Evolutionary conservation across 805 yeast species (phyloP).

Genomic region (Starmerella bombi): DNA sequence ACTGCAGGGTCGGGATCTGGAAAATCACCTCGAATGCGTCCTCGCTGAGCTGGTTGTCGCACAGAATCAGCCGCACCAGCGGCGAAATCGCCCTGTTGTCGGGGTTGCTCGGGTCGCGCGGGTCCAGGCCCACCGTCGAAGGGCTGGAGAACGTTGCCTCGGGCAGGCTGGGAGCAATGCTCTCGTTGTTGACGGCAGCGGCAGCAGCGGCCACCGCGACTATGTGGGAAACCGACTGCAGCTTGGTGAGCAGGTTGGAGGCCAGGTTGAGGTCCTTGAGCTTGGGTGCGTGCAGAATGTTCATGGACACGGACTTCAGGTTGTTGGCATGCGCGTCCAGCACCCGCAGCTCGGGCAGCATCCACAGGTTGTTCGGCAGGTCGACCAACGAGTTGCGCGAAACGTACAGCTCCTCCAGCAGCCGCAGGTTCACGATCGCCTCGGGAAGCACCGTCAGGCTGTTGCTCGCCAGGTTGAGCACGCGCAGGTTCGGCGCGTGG

Average conservation of each 20-base stretch:
- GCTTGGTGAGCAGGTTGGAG: slow-evolving; percentile 18
- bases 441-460: slow-evolving; percentile 66
- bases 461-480: slow-evolving; percentile 64
- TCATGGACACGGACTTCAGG: slow-evolving; percentile 52
- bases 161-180: not conserved
- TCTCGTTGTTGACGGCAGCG: not conserved
- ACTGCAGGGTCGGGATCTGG: slow-evolving; percentile 41
- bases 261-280: slow-evolving; percentile 23
- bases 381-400: slow-evolving; percentile 61
- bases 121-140: not conserved
- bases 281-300: slow-evolving; percentile 46
- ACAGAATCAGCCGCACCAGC: slow-evolving; percentile 37
- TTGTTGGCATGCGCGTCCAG: slow-evolving; percentile 80
- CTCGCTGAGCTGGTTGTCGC: slow-evolving; percentile 76
- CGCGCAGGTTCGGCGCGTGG: slow-evolving; percentile 53
- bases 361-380: slow-evolving; percentile 54
- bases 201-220: too few relatives aligned
- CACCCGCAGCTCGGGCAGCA: slow-evolving; percentile 43
- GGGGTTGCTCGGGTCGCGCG: not conserved
- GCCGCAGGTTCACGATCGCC: slow-evolving; percentile 45
- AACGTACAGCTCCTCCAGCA: slow-evolving; percentile 52
- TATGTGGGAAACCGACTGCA: slow-evolving; percentile 12
- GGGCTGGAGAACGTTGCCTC: not conserved
- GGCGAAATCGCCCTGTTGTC: not conserved
- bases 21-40: slow-evolving; percentile 59